Evolutionary conservation across 1,284 basidiomycete genomes (phyloP).

Genomic region (Waitea zeae): DNA sequence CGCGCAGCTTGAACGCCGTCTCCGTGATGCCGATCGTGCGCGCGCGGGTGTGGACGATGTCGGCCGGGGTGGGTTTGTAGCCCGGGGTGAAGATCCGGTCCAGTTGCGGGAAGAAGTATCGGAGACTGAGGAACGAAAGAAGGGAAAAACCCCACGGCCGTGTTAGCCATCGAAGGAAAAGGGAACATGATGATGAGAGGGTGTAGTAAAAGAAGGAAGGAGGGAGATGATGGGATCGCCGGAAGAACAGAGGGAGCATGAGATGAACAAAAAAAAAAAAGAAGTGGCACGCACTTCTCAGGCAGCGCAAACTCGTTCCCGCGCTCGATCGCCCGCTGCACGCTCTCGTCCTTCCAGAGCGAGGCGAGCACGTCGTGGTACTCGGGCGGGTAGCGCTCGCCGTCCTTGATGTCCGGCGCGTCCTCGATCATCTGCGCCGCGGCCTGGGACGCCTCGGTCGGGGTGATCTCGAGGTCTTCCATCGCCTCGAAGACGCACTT

Average conservation of each 20-base stretch:
- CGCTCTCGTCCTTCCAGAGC: constrained; percentile 67
- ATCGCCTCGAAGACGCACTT: constrained; percentile 72
- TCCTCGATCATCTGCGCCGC: constrained; percentile 49
- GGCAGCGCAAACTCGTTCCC: constrained; percentile 80
- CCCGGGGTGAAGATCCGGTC: constrained; percentile 60
- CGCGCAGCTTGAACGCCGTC: constrained; percentile 63
- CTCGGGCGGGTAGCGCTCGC: constrained; percentile 55
- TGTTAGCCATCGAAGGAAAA: no score
- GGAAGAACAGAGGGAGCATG: no score
- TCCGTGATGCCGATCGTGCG: constrained; percentile 93
- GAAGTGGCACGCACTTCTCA: constrained; percentile 78
- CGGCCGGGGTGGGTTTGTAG: constrained; percentile 65
- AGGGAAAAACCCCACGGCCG: no score
- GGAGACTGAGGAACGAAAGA: no score
- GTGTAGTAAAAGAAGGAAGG: no score
- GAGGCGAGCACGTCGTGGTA: constrained; percentile 49
- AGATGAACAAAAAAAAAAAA: constrained; percentile 2
- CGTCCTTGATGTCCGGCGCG: constrained; percentile 58
- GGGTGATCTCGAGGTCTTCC: constrained; percentile 71
- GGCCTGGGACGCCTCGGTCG: constrained; percentile 38
- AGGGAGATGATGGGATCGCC: no score
- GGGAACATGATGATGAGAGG: no score
- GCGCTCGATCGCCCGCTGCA: constrained; percentile 56
- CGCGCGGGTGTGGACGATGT: constrained; percentile 75
- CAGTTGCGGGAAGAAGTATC: constrained; percentile 64